Conservation (phyloP, 2,329 filamentous ascomycete genomes). For the Fusarium tupiense region DNA sequence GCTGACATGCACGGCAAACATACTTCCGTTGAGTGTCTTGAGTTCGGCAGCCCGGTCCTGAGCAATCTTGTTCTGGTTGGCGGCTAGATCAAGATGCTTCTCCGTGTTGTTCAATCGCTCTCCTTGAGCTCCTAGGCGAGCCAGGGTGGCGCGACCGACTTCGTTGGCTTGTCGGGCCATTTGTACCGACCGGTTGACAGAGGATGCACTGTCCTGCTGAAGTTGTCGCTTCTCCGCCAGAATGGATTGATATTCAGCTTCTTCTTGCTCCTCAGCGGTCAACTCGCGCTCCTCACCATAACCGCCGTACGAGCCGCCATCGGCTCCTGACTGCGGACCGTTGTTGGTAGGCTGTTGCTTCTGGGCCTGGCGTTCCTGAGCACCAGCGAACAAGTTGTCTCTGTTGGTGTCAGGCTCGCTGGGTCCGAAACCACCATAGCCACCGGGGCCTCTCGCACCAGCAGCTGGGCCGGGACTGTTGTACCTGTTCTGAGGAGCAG, state of each 20-base stretch:
- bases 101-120: slow-evolving; percentile 86
- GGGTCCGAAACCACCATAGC: slow-evolving; percentile 69
- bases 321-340: slow-evolving; percentile 40
- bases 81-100: slow-evolving; percentile 81
- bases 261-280: slow-evolving; percentile 82
- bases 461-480: slow-evolving; percentile 50
- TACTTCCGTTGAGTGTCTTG: slow-evolving; percentile 85
- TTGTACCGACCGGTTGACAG: slow-evolving; percentile 52
- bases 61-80: slow-evolving; percentile 78
- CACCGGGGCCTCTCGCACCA: slow-evolving; percentile 60
- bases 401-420: slow-evolving; percentile 63
- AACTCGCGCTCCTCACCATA: slow-evolving; percentile 79
- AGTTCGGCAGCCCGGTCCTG: slow-evolving; percentile 85
- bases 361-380: slow-evolving; percentile 60
- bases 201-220: slow-evolving; percentile 75
- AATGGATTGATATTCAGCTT: slow-evolving; percentile 73
- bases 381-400: slow-evolving; percentile 71
- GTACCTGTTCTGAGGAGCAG: slow-evolving; percentile 65
- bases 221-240: slow-evolving; percentile 68
- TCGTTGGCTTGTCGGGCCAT: slow-evolving; percentile 57
- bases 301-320: slow-evolving; percentile 55
- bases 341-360: slow-evolving; percentile 43
- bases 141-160: slow-evolving; percentile 76
- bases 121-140: slow-evolving; percentile 78
- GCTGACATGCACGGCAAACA: slow-evolving; percentile 85